Percentiles rank a stretch among this genome's conserved stretches.
Conservation (phyloP, 1,284 basidiomycete genomes). For the Phellinidium pouzarii region DNA sequence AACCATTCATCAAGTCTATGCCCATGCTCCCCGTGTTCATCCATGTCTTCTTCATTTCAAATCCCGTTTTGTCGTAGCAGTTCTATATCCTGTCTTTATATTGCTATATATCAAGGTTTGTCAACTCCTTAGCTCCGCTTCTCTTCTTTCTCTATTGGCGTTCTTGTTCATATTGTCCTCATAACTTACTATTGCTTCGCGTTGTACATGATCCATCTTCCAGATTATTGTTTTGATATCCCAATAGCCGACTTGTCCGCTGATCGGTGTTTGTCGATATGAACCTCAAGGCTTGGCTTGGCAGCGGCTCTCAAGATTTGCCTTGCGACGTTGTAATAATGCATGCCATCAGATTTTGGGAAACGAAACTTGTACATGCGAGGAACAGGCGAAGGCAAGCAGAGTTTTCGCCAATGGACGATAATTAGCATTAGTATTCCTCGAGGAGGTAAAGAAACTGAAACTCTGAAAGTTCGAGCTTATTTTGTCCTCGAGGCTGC, state of each 20-base stretch:
- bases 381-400: no score
- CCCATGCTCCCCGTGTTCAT: not conserved
- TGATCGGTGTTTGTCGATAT: no score
- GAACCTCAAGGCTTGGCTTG: no score
- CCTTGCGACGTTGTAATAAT: no score
- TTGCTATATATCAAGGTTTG: slow-evolving; percentile 7
- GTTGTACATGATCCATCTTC: slow-evolving; percentile 1
- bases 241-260: not conserved
- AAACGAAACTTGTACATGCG: no score
- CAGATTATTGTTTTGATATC: not conserved
- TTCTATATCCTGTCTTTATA: slow-evolving; percentile 13
- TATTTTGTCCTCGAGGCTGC: not conserved
- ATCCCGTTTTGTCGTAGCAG: slow-evolving; percentile 9
- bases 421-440: no score
- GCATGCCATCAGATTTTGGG: no score
- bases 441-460: not conserved
- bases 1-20: not conserved
- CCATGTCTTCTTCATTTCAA: not conserved
- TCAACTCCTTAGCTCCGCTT: not conserved
- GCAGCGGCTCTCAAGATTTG: no score
- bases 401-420: no score
- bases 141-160: not conserved
- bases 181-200: not conserved
- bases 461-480: not conserved
- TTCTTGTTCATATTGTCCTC: not conserved